Conservation (phyloP, 495 filamentous ascomycete species). For the Podospora sp. region DNA sequence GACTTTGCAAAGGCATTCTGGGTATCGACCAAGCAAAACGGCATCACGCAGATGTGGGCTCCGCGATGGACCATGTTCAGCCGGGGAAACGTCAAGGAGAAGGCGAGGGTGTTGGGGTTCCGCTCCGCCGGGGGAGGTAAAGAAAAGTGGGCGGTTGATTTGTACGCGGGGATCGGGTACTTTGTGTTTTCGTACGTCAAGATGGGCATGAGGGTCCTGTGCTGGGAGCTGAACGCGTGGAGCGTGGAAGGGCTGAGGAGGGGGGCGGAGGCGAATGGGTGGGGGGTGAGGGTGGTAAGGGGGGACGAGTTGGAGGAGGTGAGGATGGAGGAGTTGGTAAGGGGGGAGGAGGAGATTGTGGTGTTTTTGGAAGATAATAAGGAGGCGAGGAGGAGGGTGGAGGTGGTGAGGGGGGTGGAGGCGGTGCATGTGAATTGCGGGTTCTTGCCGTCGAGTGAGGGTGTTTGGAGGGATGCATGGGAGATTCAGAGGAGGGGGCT, state of each 20-base stretch:
- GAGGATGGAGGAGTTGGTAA: slow-evolving; percentile 29
- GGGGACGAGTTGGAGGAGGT: slow-evolving; percentile 26
- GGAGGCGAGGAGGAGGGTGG: slow-evolving; percentile 54
- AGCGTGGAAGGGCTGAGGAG: slow-evolving; percentile 77
- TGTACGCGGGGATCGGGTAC: slow-evolving; percentile 93
- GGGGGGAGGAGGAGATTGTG: slow-evolving; percentile 49
- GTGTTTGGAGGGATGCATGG: slow-evolving; percentile 68
- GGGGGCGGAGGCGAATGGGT: slow-evolving; percentile 70
- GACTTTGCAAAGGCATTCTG: slow-evolving; percentile 72
- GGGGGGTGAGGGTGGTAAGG: slow-evolving; percentile 56
- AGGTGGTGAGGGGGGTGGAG: slow-evolving; percentile 26
- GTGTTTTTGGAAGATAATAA: slow-evolving; percentile 75
- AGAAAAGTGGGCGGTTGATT: slow-evolving; percentile 63
- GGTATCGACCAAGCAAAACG: slow-evolving; percentile 73
- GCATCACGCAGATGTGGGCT: slow-evolving; percentile 82
- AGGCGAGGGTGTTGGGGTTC: slow-evolving; percentile 69
- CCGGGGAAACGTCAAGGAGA: slow-evolving; percentile 86
- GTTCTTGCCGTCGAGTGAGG: slow-evolving; percentile 68
- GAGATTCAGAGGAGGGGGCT: slow-evolving; percentile 35
- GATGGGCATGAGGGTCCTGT: slow-evolving; percentile 74
- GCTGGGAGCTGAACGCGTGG: slow-evolving; percentile 91
- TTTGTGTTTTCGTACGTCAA: slow-evolving; percentile 80
- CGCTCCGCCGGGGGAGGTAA: slow-evolving; percentile 20
- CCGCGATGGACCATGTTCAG: slow-evolving; percentile 91
- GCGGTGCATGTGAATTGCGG: slow-evolving; percentile 79